Evolutionary conservation across 371 early-diverging fungal species (phyloP).

Genomic region (Zopfochytrium polystomum): DNA sequence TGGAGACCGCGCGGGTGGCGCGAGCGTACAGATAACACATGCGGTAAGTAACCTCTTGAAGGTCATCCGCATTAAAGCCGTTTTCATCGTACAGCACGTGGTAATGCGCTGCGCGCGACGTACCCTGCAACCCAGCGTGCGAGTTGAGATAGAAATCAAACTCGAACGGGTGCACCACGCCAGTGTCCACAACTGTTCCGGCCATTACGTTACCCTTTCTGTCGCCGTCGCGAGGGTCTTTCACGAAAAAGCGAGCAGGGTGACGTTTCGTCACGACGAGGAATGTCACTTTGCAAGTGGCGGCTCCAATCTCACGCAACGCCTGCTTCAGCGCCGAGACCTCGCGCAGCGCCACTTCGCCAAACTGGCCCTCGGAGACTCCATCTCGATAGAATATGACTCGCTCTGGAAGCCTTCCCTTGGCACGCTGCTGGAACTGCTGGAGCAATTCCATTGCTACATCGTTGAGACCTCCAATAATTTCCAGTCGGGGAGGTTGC

Average conservation of each 20-base stretch:
- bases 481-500: slow-evolving; percentile 48
- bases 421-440: slow-evolving; percentile 32
- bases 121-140: slow-evolving; percentile 52
- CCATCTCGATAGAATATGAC: slow-evolving; percentile 76
- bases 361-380: slow-evolving; percentile 65
- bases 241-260: slow-evolving; percentile 57
- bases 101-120: slow-evolving; percentile 75
- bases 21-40: slow-evolving; percentile 63
- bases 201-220: slow-evolving; percentile 54
- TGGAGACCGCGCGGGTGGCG: slow-evolving; percentile 61
- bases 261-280: slow-evolving; percentile 72
- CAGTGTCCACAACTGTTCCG: slow-evolving; percentile 61
- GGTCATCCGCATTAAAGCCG: slow-evolving; percentile 63
- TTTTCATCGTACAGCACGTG: slow-evolving; percentile 79
- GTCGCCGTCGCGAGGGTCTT: slow-evolving; percentile 32
- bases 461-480: slow-evolving; percentile 50
- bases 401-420: slow-evolving; percentile 38
- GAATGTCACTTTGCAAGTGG: slow-evolving; percentile 54
- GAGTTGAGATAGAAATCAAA: slow-evolving; percentile 50
- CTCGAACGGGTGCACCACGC: slow-evolving; percentile 42
- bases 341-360: slow-evolving; percentile 55
- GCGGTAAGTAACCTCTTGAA: slow-evolving; percentile 77
- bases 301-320: slow-evolving; percentile 22
- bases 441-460: slow-evolving; percentile 49
- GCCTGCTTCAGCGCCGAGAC: slow-evolving; percentile 37